Evolutionary conservation across 352 stramenopile genomes (phyloP), one percentile per base, ranked within the genome.

Genomic region (Pythium scleroteichum): DNA sequence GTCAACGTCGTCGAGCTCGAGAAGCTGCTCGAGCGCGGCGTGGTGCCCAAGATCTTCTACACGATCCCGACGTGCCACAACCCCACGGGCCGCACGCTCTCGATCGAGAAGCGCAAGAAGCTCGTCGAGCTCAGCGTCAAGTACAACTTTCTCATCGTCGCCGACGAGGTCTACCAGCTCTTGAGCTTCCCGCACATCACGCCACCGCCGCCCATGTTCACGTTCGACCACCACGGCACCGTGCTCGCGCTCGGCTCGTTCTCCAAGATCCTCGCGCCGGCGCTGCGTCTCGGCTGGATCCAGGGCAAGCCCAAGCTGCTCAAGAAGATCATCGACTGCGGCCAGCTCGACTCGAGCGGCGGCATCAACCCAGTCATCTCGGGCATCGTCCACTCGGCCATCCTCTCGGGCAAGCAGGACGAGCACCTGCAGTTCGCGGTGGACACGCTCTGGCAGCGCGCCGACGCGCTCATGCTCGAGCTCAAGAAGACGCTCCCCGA

Each of bases 81-180:
- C 85, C 95, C 95, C 10, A 98, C 93, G 35, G 95, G 90, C 27
- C 76, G 76, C 55, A 96, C 90, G 20, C 78, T 98, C 49, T 90
- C 85, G 38, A 62, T 81, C 2, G 78, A 85, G 45, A 95, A 97
- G 74, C 78, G 92, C 62, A 80, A 85, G 64, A 87, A 86, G 64
- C 75, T 98, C 46, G 90, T 94, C 13, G 74, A 83, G 49, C 88
- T 98, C 64, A 92, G 85, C 48, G 75, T 90, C 27, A 68, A 92
- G 68, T 95, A 97, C 76, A 77, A 79, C 70, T 96, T 98, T 66
- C 66, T 97, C 26, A 77, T 98, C 53, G 75, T 97, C 26, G 87
- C 88, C 19, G 93, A 98, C 66, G 94, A 98, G 70, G 93, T 98
- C 24, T 98, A 98, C 82, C 91, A 98, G 73, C 75, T 98, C 48